Conservation (phyloP, 208 protist species). For the Trypanosoma conorhini region DNA sequence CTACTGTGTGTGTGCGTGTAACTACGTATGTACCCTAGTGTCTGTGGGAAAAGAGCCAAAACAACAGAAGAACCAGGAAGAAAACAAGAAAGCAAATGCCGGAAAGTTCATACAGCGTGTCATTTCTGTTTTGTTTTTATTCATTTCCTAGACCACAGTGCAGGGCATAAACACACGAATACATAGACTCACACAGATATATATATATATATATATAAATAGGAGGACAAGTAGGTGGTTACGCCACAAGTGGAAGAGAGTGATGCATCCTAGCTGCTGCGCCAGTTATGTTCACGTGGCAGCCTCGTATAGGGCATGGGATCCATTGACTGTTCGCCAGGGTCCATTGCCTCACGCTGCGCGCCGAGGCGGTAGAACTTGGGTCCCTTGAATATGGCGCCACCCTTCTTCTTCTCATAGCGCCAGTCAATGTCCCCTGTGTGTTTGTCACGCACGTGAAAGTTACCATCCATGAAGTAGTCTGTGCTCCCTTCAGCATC, state of each 20-base stretch:
- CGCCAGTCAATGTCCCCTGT: conserved; percentile 89
- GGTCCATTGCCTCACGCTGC: conserved; percentile 51
- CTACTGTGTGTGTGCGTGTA: too few relatives aligned
- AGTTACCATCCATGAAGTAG: conserved; percentile 63
- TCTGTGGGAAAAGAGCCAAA: too few relatives aligned
- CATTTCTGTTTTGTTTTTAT: too few relatives aligned
- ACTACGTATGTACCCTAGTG: too few relatives aligned
- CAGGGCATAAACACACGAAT: conserved; percentile 44
- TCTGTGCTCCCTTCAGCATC: conserved; percentile 75
- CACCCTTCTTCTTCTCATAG: conserved; percentile 77
- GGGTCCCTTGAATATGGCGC: conserved; percentile 70
- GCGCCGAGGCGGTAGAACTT: conserved; percentile 73
- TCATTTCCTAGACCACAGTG: conserved; percentile 71
- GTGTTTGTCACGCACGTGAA: conserved; percentile 74
- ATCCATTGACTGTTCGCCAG: conserved; percentile 54
- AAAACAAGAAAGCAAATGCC: too few relatives aligned
- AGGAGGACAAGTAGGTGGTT: too few relatives aligned
- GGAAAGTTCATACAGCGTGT: too few relatives aligned
- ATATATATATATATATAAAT: too few relatives aligned
- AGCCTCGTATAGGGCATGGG: conserved; percentile 25
- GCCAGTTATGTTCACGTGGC: conserved; percentile 32
- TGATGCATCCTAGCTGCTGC: conserved; percentile 54
- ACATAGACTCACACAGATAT: conserved; percentile 61
- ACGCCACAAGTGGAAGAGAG: too few relatives aligned
- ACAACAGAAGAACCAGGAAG: too few relatives aligned